phyloP scores from a whole-genome alignment of 1,284 basidiomycete genomes.

The Meripilus lineatus region DNA sequence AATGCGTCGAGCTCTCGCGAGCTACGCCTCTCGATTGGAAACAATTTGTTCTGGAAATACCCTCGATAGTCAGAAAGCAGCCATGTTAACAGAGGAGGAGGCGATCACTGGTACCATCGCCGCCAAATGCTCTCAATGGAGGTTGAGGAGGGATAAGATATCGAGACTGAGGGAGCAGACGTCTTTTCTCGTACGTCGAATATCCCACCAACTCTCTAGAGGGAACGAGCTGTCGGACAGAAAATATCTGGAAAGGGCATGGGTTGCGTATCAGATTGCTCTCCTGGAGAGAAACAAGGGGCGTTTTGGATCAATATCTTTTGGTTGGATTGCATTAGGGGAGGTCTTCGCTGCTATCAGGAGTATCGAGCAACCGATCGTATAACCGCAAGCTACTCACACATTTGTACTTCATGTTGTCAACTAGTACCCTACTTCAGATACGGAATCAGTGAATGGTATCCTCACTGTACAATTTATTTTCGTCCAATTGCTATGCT shows the following conservation, averaged over 20 bases:
- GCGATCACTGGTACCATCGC: slow-evolving; percentile 58
- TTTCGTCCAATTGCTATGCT: too few species aligned
- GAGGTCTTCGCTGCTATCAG: slow-evolving; percentile 42
- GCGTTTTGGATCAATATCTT: slow-evolving; percentile 56
- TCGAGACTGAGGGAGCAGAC: slow-evolving; percentile 50
- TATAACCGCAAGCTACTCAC: too few species aligned
- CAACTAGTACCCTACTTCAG: too few species aligned
- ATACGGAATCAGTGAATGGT: too few species aligned
- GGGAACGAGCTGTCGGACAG: slow-evolving; percentile 36
- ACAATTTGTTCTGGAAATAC: slow-evolving; percentile 44
- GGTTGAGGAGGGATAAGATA: slow-evolving; percentile 47
- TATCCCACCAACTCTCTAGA: slow-evolving; percentile 43
- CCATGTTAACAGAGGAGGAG: slow-evolving; percentile 55
- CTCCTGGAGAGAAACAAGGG: slow-evolving; percentile 27
- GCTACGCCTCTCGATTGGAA: slow-evolving; percentile 44
- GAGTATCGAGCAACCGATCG: slow-evolving; percentile 33
- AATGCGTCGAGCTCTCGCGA: slow-evolving; percentile 35
- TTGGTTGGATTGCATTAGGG: slow-evolving; percentile 55
- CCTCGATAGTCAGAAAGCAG: slow-evolving; percentile 36
- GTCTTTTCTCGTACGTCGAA: slow-evolving; percentile 40
- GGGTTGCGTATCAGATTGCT: slow-evolving; percentile 48
- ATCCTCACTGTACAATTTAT: too few species aligned
- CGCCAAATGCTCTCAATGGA: slow-evolving; percentile 52
- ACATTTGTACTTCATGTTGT: too few species aligned
- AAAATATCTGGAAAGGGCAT: slow-evolving; percentile 39